Conservation (phyloP, 129 eudicot genomes). For the Apium graveolens region DNA sequence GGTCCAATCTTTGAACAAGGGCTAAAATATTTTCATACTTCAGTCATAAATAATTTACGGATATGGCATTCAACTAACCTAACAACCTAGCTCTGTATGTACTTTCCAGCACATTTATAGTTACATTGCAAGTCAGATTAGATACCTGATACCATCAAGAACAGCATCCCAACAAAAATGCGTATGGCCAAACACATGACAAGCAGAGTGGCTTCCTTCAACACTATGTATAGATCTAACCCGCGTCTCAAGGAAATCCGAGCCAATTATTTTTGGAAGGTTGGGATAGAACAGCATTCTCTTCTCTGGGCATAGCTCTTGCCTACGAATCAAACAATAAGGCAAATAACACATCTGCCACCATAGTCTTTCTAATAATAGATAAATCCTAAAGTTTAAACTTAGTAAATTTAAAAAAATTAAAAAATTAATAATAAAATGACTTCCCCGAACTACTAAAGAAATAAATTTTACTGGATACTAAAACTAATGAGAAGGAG, state of each 20-base stretch:
- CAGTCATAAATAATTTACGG: not conserved
- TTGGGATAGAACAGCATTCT: constrained; percentile 69
- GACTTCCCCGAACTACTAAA: not conserved
- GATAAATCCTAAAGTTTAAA: not conserved
- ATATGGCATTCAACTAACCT: not conserved
- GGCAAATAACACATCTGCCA: not conserved
- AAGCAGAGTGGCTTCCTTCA: constrained; percentile 36
- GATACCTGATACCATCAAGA: constrained; percentile 56
- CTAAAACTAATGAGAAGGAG: not conserved
- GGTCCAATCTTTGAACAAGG: not conserved
- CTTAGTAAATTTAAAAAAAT: not conserved
- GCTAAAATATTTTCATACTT: not conserved
- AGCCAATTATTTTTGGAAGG: constrained; percentile 58
- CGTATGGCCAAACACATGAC: constrained; percentile 68
- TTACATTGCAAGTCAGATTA: not conserved
- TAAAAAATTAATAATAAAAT: not conserved
- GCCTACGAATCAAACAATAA: constrained; percentile 26
- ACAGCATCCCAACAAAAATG: constrained; percentile 64
- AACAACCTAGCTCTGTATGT: not conserved
- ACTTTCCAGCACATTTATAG: not conserved
- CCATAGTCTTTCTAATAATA: not conserved
- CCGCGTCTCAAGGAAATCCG: constrained; percentile 48
- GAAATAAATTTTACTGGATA: not conserved
- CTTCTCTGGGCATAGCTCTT: constrained; percentile 62
- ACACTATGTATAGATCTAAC: constrained; percentile 47